Evolutionary conservation across 768 basidiomycete species (phyloP).

Genomic region (Trametes cinnabarina): DNA sequence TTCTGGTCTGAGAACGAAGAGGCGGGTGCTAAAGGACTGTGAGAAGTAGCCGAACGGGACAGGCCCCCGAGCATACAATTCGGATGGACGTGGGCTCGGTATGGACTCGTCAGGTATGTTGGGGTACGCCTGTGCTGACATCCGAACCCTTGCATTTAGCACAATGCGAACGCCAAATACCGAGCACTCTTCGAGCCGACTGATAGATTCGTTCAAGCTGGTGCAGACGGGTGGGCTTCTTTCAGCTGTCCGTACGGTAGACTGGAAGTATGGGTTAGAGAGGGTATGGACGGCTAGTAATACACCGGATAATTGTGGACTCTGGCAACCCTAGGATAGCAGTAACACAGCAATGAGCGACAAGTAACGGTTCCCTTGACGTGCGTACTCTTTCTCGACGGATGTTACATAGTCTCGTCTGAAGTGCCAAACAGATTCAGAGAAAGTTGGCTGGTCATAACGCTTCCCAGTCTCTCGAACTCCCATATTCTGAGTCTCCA

Average conservation of each 20-base stretch:
- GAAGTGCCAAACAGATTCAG: too few species aligned
- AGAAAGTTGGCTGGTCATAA: too few species aligned
- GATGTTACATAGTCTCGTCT: too few species aligned
- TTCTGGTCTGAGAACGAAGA: background rate
- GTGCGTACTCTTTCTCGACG: background rate
- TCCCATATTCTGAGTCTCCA: background rate
- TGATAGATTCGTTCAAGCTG: constrained; percentile 42
- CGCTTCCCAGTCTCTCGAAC: background rate
- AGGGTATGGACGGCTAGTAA: background rate
- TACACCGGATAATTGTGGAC: background rate
- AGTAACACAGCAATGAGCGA: background rate
- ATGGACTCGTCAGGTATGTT: constrained; percentile 22
- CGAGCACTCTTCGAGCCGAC: constrained; percentile 47
- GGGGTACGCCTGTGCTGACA: constrained; percentile 22
- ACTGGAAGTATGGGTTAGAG: constrained; percentile 59
- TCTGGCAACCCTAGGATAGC: background rate
- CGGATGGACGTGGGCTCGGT: constrained; percentile 63
- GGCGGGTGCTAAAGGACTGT: constrained; percentile 28
- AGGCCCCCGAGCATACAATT: constrained; percentile 27
- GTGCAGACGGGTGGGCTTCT: constrained; percentile 58
- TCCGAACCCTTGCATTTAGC: constrained; percentile 20
- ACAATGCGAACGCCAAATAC: constrained; percentile 38
- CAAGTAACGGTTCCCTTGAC: background rate
- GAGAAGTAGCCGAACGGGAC: constrained; percentile 34
- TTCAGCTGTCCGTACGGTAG: constrained; percentile 58